Evolutionary conservation across 2,329 filamentous ascomycete species (phyloP).

Genomic region (Ascomycota sp.): DNA sequence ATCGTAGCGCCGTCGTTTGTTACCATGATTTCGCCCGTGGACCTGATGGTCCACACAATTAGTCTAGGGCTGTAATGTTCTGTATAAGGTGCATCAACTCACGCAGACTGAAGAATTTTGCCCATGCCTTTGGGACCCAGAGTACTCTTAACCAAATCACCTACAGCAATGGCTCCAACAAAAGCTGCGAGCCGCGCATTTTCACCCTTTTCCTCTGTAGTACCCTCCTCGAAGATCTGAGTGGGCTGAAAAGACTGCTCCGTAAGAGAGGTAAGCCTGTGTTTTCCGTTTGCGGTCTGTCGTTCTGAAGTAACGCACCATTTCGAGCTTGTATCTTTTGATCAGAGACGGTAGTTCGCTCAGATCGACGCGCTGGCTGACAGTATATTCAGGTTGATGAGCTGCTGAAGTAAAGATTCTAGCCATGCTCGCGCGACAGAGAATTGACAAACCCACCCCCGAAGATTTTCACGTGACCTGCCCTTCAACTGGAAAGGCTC

Average conservation of each 20-base stretch:
- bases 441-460: slow-evolving; percentile 3
- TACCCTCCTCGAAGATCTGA: slow-evolving; percentile 94
- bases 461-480: slow-evolving; percentile 16
- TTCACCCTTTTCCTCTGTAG: slow-evolving; percentile 93
- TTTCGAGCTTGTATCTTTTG: not conserved
- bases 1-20: slow-evolving; percentile 98
- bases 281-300: not conserved
- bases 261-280: slow-evolving; percentile 5
- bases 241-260: slow-evolving; percentile 54
- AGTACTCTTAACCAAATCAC: slow-evolving; percentile 91
- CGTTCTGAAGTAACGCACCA: not conserved
- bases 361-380: too few species aligned
- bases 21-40: slow-evolving; percentile 90
- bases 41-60: slow-evolving; percentile 25
- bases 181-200: slow-evolving; percentile 98
- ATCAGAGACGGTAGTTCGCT: too few species aligned
- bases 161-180: slow-evolving; percentile 91
- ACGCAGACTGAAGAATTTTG: slow-evolving; percentile 92
- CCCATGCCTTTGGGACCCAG: slow-evolving; percentile 97
- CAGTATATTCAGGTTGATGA: not conserved
- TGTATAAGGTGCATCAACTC: slow-evolving; percentile 17
- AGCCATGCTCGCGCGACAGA: not conserved
- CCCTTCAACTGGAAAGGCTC: slow-evolving; percentile 11
- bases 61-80: slow-evolving; percentile 1
- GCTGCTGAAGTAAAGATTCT: not conserved